A percentile compares a stretch with the other conserved stretches of the same genome.
Evolutionary conservation across 1,284 basidiomycete genomes (phyloP).

Genomic region (Melampsora abietis-canadensis): DNA sequence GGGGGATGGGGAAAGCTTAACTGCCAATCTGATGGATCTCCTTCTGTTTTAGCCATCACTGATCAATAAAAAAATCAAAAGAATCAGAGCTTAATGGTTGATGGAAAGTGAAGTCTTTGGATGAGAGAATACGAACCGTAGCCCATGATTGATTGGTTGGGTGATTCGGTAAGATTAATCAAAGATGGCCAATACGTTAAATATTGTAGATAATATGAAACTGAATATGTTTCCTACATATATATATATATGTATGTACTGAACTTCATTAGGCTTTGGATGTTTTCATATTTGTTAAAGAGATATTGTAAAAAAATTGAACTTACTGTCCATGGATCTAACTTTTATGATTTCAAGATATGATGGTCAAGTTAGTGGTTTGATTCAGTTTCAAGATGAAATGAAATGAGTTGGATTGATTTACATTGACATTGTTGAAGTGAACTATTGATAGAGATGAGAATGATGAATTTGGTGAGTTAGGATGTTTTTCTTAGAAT

Average conservation of each 20-base stretch:
- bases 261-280: not conserved
- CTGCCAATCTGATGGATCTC: constrained; percentile 69
- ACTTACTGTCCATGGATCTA: constrained; percentile 39
- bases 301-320: not conserved
- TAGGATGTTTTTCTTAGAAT: not conserved
- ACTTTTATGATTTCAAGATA: not conserved
- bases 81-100: not conserved
- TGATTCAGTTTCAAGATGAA: not conserved
- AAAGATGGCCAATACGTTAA: constrained; percentile 32
- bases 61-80: constrained; percentile 1
- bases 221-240: constrained; percentile 41
- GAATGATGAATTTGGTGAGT: not conserved
- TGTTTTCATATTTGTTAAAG: not conserved
- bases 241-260: not conserved
- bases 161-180: constrained; percentile 30
- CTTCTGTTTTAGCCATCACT: constrained; percentile 86
- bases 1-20: constrained; percentile 36
- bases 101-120: no score
- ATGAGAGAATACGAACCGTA: constrained; percentile 3
- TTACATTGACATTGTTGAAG: constrained; percentile 41
- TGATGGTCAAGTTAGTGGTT: not conserved
- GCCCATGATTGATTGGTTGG: constrained; percentile 35
- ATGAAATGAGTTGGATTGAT: not conserved
- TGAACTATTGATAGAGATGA: not conserved
- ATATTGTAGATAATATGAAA: constrained; percentile 35